Evolutionary conservation across 2,329 filamentous ascomycete species (phyloP), one percentile per base, ranked within the genome.

Genomic region (Tolypocladium album): DNA sequence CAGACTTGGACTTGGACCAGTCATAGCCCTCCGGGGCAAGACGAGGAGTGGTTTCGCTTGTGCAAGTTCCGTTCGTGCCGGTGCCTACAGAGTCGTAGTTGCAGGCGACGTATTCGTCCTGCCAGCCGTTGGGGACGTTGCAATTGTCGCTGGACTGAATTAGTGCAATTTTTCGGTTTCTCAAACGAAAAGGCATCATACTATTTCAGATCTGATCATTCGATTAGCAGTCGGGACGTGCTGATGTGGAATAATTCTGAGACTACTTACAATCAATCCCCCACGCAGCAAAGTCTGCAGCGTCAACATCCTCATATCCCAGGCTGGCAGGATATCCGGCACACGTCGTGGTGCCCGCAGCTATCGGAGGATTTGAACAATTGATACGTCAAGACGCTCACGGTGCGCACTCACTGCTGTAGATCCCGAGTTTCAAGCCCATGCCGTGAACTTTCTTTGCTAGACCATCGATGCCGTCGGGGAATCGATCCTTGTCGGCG

Each of bases 401-500:
- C 8, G 9, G 7, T n/a, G 6, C 15, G 7, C 7, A 50, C 81
- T 81, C 0, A 67, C 79, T 80, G 64, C 80, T 80, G 66, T 88
- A 88, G 60, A 88, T 85, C 0, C 85, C 85, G 12, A 86, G 72
- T 67, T 87, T 88, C 53, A 88, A 66, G 2, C 82, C 83, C 62
- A 84, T 66, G 2, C 65, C 70, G 61, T 88, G 85, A 24, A 87
- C 76, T 60, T 80, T 67, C 31, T 79, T 70, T 1, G 82, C 83
- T 1, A 81, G 69, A 0, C 78, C 76, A 11, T 75, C 75, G 61
- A 88, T 84, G 0, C 85, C 85, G 22, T 77, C 71, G 0, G 85
- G 85, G 61, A 87, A 88, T 60, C 78, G 82, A 3, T 63, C 67
- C 0, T 70, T 68, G 63, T 85, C 78, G 0, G 78, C 75, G 4